Percentiles rank a stretch among this genome's conserved stretches.
These are phyloP conservation scores for Curvularia sp. DNA, from an alignment of 2,329 filamentous ascomycete genomes.

Conservation along the genomic window DNA sequence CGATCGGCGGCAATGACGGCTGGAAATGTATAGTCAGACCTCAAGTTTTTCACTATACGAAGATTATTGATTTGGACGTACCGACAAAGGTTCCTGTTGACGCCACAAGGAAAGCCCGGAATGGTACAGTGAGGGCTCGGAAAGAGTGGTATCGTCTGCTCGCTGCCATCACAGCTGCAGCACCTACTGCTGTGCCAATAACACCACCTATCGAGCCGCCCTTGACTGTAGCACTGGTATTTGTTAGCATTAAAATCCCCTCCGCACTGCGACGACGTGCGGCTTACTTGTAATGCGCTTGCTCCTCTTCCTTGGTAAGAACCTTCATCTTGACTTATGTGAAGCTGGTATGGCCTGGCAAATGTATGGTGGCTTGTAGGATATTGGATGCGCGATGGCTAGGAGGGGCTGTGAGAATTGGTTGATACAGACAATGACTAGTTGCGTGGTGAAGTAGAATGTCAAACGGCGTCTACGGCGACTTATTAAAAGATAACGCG, in stretches of 20 bases:
- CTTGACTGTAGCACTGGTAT: conserved; percentile 70
- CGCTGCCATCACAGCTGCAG: conserved; percentile 71
- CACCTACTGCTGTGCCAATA: conserved; percentile 71
- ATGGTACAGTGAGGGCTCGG: conserved; percentile 82
- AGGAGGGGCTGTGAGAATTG: not conserved
- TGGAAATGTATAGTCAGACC: conserved; percentile 30
- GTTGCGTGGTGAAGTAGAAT: conserved; percentile 1
- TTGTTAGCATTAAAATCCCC: conserved; percentile 20
- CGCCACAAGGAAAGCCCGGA: conserved; percentile 88
- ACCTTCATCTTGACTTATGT: conserved; percentile 76
- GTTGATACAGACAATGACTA: not conserved
- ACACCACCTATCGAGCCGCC: conserved; percentile 78
- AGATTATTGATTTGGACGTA: conserved; percentile 33
- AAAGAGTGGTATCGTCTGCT: conserved; percentile 77
- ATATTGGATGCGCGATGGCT: not conserved
- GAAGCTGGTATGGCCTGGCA: conserved; percentile 7
- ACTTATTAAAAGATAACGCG: conserved; percentile 41
- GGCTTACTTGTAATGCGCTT: conserved; percentile 76
- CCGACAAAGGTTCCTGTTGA: conserved; percentile 83
- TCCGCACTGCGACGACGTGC: not conserved
- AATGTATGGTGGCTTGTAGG: not conserved
- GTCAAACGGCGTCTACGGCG: conserved; percentile 23
- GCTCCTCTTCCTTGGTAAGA: conserved; percentile 91
- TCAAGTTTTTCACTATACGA: not conserved
- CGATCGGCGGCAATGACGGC: conserved; percentile 84